A percentile compares a stretch with the other conserved stretches of the same genome.
Evolutionary conservation across 2,329 filamentous ascomycete species (phyloP).

Genomic region (Coleophoma eucalyptorum): DNA sequence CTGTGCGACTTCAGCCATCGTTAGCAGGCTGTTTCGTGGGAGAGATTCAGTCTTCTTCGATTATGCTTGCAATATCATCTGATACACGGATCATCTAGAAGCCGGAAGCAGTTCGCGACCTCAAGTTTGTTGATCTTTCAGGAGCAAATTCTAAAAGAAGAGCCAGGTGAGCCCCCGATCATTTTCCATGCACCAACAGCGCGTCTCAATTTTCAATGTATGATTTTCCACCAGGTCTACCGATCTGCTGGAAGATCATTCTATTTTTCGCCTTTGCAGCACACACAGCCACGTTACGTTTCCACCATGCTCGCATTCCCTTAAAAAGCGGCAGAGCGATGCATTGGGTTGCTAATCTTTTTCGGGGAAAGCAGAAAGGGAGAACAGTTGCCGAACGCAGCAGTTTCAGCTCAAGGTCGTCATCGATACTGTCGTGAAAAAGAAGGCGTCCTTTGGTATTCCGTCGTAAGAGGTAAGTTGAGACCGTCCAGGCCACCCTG

Average conservation of each 20-base stretch:
- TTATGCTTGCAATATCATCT: slow-evolving; percentile 9
- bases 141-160: slow-evolving; percentile 8
- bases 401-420: slow-evolving; percentile 17
- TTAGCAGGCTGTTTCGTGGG: slow-evolving; percentile 15
- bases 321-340: too few species aligned
- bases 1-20: slow-evolving; percentile 9
- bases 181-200: neutral
- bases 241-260: slow-evolving; percentile 9
- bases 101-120: slow-evolving; percentile 6
- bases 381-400: slow-evolving; percentile 11
- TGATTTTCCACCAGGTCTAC: slow-evolving; percentile 14
- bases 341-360: too few species aligned
- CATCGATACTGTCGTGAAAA: slow-evolving; percentile 5
- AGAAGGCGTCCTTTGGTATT: slow-evolving; percentile 4
- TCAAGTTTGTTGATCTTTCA: slow-evolving; percentile 1
- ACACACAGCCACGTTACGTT: slow-evolving; percentile 15
- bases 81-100: slow-evolving; percentile 12
- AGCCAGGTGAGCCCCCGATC: neutral
- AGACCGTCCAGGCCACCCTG: slow-evolving; percentile 13
- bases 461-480: slow-evolving; percentile 14
- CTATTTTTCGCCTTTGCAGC: slow-evolving; percentile 12
- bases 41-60: slow-evolving; percentile 1
- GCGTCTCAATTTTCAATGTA: slow-evolving; percentile 11
- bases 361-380: slow-evolving; percentile 6
- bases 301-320: slow-evolving; percentile 6